These are phyloP conservation scores for Astraeus odoratus DNA, from an alignment of 768 basidiomycete species.

Conservation along the genomic window DNA sequence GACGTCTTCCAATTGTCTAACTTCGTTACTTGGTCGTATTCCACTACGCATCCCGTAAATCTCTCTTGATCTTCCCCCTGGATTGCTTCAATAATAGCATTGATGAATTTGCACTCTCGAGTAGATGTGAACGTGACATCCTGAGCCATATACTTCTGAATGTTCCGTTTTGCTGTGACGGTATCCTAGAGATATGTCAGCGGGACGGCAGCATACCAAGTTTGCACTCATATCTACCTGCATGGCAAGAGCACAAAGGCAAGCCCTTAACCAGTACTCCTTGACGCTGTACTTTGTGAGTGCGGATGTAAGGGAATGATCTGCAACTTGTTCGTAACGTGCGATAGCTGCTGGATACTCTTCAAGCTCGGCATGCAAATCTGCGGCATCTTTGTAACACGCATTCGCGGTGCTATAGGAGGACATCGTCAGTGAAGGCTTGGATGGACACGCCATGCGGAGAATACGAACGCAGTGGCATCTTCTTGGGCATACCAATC, in stretches of 20 bases:
- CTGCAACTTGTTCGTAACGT: constrained; percentile 86
- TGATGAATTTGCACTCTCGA: constrained; percentile 86
- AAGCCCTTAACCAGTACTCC: constrained; percentile 90
- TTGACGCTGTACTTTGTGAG: constrained; percentile 99
- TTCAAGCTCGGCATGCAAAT: constrained; percentile 85
- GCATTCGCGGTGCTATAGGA: constrained; percentile 79
- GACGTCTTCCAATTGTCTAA: constrained; percentile 95
- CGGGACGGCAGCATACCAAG: background rate
- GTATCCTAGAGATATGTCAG: constrained; percentile 55
- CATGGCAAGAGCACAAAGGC: constrained; percentile 84
- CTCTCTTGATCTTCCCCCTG: constrained; percentile 63
- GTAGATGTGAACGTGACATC: constrained; percentile 85
- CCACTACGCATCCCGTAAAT: constrained; percentile 80
- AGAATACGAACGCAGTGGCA: constrained; percentile 74
- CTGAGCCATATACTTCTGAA: constrained; percentile 68
- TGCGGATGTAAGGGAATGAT: constrained; percentile 68
- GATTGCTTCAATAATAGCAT: constrained; percentile 69
- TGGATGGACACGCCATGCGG: background rate
- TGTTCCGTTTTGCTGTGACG: constrained; percentile 74
- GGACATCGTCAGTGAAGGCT: constrained; percentile 4
- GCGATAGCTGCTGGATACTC: constrained; percentile 81
- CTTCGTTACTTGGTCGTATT: constrained; percentile 88
- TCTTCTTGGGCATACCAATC: constrained; percentile 99
- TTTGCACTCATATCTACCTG: constrained; percentile 40
- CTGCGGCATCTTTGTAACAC: constrained; percentile 95